phyloP scores from a whole-genome alignment of 345 rosid genomes.

The Populus deltoides region DNA sequence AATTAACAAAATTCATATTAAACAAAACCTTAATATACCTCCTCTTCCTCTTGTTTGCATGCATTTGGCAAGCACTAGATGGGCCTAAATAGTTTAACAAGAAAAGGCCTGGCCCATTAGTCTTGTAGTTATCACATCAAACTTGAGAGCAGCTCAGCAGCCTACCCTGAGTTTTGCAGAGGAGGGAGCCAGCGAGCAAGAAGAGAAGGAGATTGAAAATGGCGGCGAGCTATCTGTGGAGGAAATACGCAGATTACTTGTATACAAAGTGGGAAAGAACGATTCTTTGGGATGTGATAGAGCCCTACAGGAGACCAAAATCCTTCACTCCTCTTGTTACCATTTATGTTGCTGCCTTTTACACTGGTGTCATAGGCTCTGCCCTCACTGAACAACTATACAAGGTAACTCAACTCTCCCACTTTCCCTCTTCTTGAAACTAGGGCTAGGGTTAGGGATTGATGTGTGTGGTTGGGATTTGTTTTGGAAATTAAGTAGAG shows the following conservation, averaged over 20 bases:
- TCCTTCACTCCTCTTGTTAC: conserved; percentile 69
- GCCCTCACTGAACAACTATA: conserved; percentile 86
- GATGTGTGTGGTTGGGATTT: background rate
- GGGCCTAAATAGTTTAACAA: too few species aligned
- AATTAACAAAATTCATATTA: too few species aligned
- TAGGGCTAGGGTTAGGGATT: too few species aligned
- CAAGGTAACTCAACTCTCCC: conserved; percentile 41
- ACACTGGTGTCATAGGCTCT: conserved; percentile 81
- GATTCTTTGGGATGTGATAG: conserved; percentile 82
- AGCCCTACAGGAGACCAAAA: conserved; percentile 76
- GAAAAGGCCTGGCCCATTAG: too few species aligned
- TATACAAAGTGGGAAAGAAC: conserved; percentile 73
- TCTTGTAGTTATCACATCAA: too few species aligned
- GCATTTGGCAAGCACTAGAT: too few species aligned
- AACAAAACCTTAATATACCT: too few species aligned
- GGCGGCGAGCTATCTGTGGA: conserved; percentile 74
- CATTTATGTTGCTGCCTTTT: conserved; percentile 73
- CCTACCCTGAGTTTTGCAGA: background rate
- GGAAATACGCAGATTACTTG: conserved; percentile 73
- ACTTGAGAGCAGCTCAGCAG: too few species aligned
- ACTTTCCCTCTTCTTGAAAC: background rate
- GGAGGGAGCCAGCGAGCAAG: background rate
- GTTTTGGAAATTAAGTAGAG: background rate
- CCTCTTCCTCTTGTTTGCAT: too few species aligned
- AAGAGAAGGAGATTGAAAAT: conserved; percentile 1